These are phyloP conservation scores for Pittosporum tobira DNA, from an alignment of 129 eudicot species.

Conservation along the genomic window DNA sequence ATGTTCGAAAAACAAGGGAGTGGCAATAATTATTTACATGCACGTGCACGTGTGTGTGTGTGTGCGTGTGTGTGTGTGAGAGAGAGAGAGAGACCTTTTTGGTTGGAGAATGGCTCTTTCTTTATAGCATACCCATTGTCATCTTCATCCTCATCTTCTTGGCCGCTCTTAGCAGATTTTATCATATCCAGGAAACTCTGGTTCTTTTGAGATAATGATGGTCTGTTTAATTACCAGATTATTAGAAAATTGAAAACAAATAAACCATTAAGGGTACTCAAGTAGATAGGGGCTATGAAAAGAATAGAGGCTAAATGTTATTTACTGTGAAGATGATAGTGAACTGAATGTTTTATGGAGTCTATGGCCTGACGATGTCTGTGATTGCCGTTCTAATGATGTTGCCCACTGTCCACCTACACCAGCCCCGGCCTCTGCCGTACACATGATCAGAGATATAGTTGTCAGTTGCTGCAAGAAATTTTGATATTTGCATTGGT, in stretches of 20 bases:
- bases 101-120: conserved; percentile 60
- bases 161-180: conserved; percentile 45
- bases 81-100: conserved; percentile 40
- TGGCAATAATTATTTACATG: not conserved
- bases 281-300: not conserved
- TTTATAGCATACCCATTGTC: conserved; percentile 56
- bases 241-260: not conserved
- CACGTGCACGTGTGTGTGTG: not conserved
- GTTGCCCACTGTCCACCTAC: conserved; percentile 52
- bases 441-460: not conserved
- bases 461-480: not conserved
- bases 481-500: not conserved
- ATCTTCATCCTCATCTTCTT: conserved; percentile 58
- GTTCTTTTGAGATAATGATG: conserved; percentile 44
- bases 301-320: conserved; percentile 15
- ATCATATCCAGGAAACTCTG: conserved; percentile 72
- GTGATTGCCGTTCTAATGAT: conserved; percentile 52
- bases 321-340: conserved; percentile 64
- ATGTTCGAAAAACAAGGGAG: not conserved
- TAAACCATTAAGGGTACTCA: not conserved
- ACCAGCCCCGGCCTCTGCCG: conserved; percentile 41
- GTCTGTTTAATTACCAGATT: conserved; percentile 34
- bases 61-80: not conserved
- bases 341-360: conserved; percentile 39
- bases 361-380: conserved; percentile 64